Evolutionary conservation across 495 filamentous ascomycete genomes (phyloP), one percentile per base, ranked within the genome.

Genomic region (Viridothelium virens): DNA sequence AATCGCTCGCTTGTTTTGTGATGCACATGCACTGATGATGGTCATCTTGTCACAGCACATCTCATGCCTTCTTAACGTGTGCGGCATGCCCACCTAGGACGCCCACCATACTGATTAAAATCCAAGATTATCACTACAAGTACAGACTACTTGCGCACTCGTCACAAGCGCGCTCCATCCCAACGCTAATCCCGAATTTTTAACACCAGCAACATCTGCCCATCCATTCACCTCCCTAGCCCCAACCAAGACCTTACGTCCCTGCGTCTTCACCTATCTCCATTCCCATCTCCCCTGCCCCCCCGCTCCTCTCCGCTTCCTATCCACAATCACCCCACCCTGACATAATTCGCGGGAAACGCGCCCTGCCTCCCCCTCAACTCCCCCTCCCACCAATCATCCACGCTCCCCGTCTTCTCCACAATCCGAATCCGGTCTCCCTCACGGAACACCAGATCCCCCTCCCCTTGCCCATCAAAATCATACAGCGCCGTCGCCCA

Each of bases 311-410:
- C n/a, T n/a, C 11, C 11, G 2, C 48, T n/a, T 18, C 48, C 16
- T 53, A 14, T 14, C 11, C 48, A 53, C 48, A 18, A 11, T 53
- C 48, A 53, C n/a, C 48, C 53, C 4, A 70, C 12, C 56, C 65
- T 74, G 73, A 79, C 89, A 89, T 97, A 97, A 75, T 97, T 97
- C 3, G 92, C 93, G 18, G 93, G 93, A 75, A 97, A 97, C 70
- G 78, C 87, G 10, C 93, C 93, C 73, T 82, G 82, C 33, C 77
- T 74, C 2, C 93, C 94, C 61, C 81, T 77, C 38, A 96, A 63
- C 76, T 97, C 92, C 18, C 93, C 93, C 65, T 91, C 86, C 93
- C 93, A 97, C 93, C 93, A 97, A 72, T 96, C 93, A 76, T 96
- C 90, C 38, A 85, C 87, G 64, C 89, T 94, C 25, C 84, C 84